Conservation (phyloP, 257 asterid genomes). For the Euphrasia confusa region DNA sequence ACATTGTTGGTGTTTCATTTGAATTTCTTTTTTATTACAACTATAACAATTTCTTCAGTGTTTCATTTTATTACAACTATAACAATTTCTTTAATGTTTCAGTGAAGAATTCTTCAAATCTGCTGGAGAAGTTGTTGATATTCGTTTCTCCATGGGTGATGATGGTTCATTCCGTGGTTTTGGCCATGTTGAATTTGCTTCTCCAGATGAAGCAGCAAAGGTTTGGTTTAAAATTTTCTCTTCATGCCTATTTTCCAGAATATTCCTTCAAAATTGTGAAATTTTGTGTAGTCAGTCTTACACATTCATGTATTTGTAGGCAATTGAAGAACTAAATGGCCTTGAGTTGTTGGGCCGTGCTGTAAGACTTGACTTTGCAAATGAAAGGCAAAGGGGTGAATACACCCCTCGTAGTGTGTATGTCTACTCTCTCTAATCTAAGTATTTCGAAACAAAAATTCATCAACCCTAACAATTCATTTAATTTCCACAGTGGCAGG, state of each 20-base stretch:
- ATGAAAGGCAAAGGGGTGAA: conserved; percentile 62
- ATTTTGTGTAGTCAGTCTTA: not conserved
- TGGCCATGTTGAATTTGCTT: conserved; percentile 88
- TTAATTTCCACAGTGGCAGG: conserved; percentile 29
- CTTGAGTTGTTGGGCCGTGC: conserved; percentile 57
- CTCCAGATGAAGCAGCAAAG: conserved; percentile 67
- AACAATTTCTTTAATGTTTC: conserved; percentile 13
- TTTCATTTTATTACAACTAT: not conserved
- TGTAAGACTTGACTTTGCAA: conserved; percentile 60
- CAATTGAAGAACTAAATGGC: conserved; percentile 57
- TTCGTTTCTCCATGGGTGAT: conserved; percentile 57
- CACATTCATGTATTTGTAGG: conserved; percentile 36
- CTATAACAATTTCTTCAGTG: not conserved
- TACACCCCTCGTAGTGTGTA: conserved; percentile 61
- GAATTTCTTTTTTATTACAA: not conserved
- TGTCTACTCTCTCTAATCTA: conserved; percentile 5
- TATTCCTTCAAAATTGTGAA: too few species aligned
- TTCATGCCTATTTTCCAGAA: not conserved
- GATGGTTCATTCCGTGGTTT: conserved; percentile 58
- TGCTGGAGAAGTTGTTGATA: conserved; percentile 63
- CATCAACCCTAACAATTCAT: not conserved
- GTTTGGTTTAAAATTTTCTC: conserved; percentile 23
- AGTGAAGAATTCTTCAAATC: conserved; percentile 69
- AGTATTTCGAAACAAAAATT: too few species aligned
- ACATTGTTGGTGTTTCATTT: not conserved